These are phyloP conservation scores for Paecilomyces sp. DNA, from an alignment of 2,329 filamentous ascomycete species.

Conservation along the genomic window DNA sequence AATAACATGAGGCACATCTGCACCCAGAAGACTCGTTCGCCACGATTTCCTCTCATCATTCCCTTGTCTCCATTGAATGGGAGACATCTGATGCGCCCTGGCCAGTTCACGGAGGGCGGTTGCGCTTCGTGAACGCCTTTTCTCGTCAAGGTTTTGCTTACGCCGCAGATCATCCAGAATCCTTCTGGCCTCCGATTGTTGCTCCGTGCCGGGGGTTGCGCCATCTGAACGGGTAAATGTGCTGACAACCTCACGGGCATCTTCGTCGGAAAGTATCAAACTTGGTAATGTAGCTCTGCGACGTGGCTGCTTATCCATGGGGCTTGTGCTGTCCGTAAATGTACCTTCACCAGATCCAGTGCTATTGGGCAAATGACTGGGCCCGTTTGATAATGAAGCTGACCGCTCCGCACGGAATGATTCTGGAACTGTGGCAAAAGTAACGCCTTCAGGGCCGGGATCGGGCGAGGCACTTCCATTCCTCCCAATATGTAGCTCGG, in stretches of 20 bases:
- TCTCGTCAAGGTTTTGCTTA: conserved; percentile 19
- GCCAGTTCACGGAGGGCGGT: conserved; percentile 30
- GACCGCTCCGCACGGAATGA: conserved; percentile 10
- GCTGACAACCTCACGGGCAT: conserved; percentile 17
- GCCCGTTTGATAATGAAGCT: conserved; percentile 1
- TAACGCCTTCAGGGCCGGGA: conserved; percentile 8
- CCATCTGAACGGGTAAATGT: conserved; percentile 7
- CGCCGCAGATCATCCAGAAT: conserved; percentile 12
- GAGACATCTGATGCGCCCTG: conserved; percentile 29
- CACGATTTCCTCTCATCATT: conserved; percentile 34
- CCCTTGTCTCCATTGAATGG: conserved; percentile 34
- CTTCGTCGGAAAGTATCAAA: conserved; percentile 35
- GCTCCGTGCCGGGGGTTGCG: conserved; percentile 6
- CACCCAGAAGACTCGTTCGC: conserved; percentile 25
- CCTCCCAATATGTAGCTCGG: background rate
- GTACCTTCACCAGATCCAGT: conserved; percentile 10
- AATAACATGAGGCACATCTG: conserved; percentile 11
- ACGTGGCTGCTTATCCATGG: conserved; percentile 11
- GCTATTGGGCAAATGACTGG: background rate
- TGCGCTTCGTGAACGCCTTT: conserved; percentile 40
- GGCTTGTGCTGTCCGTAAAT: conserved; percentile 3
- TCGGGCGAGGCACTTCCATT: background rate
- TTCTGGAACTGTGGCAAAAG: conserved; percentile 15
- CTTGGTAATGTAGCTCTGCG: conserved; percentile 40
- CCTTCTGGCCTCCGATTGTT: conserved; percentile 7